Evolutionary conservation across 768 basidiomycete genomes (phyloP).

Genomic region (Pleurotus eryngii): DNA sequence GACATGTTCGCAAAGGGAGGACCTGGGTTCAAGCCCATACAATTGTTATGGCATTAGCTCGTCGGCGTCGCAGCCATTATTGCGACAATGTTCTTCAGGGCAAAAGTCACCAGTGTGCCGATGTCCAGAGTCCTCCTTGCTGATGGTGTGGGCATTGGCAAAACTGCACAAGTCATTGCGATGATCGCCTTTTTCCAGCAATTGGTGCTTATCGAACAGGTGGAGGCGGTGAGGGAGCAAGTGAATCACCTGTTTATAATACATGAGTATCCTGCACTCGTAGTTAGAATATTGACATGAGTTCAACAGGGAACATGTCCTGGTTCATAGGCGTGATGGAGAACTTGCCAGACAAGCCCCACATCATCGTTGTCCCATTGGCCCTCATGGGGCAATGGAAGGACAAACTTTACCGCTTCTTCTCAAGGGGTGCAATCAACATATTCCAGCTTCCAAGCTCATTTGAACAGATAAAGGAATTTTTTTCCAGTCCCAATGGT

Average conservation of each 20-base stretch:
- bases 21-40: too few species aligned
- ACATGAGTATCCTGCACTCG: not conserved
- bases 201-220: not conserved
- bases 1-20: too few species aligned
- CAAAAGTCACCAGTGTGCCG: too few species aligned
- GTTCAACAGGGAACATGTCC: not conserved
- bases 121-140: not conserved
- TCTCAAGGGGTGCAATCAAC: constrained; percentile 6
- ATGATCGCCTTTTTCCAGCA: constrained; percentile 6
- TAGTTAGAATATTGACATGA: not conserved
- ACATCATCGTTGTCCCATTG: constrained; percentile 18
- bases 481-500: not conserved
- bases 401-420: constrained; percentile 12
- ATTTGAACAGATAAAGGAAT: not conserved
- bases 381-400: constrained; percentile 20
- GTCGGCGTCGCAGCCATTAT: too few species aligned
- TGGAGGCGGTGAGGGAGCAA: not conserved
- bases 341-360: constrained; percentile 6
- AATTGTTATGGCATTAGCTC: too few species aligned
- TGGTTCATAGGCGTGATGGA: not conserved
- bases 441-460: not conserved
- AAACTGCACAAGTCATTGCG: constrained; percentile 15
- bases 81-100: too few species aligned
- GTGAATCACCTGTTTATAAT: too few species aligned
- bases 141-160: constrained; percentile 18